Evolutionary conservation across 2,329 filamentous ascomycete species (phyloP).

Genomic region (Aspergillaceae sp.): DNA sequence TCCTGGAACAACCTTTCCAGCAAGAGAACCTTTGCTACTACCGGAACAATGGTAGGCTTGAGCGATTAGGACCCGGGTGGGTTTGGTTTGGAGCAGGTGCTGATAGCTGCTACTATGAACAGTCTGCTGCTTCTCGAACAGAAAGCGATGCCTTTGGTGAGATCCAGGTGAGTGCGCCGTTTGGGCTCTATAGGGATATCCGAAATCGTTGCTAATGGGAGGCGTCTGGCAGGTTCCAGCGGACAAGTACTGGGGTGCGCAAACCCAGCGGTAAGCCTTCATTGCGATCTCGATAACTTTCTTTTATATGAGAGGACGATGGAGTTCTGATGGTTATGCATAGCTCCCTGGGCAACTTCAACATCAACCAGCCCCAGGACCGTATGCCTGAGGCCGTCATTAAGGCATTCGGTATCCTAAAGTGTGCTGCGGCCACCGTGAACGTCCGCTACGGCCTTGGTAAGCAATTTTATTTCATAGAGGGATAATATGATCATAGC

Average conservation of each 20-base stretch:
- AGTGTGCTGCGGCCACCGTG: slow-evolving; percentile 89
- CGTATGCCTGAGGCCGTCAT: slow-evolving; percentile 93
- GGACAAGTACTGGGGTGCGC: slow-evolving; percentile 97
- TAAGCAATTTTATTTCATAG: slow-evolving; percentile 14
- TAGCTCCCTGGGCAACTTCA: slow-evolving; percentile 87
- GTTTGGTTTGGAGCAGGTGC: background rate
- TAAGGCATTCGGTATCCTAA: slow-evolving; percentile 90
- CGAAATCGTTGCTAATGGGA: slow-evolving; percentile 7
- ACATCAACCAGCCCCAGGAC: slow-evolving; percentile 98
- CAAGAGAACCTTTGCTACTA: slow-evolving; percentile 31
- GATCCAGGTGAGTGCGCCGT: slow-evolving; percentile 51
- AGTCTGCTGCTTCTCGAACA: slow-evolving; percentile 54
- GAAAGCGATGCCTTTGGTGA: slow-evolving; percentile 98
- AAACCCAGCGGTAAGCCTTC: slow-evolving; percentile 65
- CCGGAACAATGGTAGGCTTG: slow-evolving; percentile 29
- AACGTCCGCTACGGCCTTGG: slow-evolving; percentile 90
- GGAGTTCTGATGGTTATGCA: too few relatives aligned
- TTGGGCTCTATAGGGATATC: too few relatives aligned
- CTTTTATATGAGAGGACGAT: background rate
- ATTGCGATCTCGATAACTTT: background rate
- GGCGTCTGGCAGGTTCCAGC: slow-evolving; percentile 51
- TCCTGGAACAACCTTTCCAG: slow-evolving; percentile 20
- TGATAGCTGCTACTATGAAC: slow-evolving; percentile 1
- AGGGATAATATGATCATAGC: slow-evolving; percentile 3
- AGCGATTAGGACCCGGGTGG: background rate